A percentile compares a stretch with the other conserved stretches of the same genome.
These are phyloP conservation scores for Alternaria novae-zelandiae DNA, from an alignment of 2,329 filamentous ascomycete genomes.

Conservation along the genomic window DNA sequence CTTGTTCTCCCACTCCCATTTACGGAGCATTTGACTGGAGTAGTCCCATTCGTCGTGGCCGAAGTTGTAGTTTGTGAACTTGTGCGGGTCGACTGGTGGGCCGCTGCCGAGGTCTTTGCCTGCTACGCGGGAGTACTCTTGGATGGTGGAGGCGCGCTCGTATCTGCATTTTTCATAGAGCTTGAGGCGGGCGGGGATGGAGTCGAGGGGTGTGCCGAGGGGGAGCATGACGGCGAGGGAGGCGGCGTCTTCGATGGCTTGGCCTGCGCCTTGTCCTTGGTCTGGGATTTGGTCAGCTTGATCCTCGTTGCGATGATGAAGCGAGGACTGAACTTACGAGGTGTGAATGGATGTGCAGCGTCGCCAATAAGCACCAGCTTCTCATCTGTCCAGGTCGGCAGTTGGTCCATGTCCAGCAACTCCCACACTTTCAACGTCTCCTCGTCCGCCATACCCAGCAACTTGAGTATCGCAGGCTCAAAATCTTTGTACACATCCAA, in stretches of 20 bases:
- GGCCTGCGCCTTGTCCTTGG: slow-evolving; percentile 67
- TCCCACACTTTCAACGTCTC: slow-evolving; percentile 48
- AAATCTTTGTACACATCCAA: slow-evolving; percentile 51
- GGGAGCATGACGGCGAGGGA: slow-evolving; percentile 65
- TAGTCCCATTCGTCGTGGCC: slow-evolving; percentile 66
- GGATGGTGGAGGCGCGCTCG: slow-evolving; percentile 63
- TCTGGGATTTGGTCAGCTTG: slow-evolving; percentile 36
- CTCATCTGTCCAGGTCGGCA: slow-evolving; percentile 62
- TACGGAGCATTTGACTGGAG: slow-evolving; percentile 58
- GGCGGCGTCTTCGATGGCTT: slow-evolving; percentile 72
- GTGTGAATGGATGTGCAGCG: slow-evolving; percentile 72
- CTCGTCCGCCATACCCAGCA: slow-evolving; percentile 49
- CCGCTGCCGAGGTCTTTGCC: slow-evolving; percentile 56
- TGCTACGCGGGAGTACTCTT: slow-evolving; percentile 62
- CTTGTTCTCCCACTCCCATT: slow-evolving; percentile 57
- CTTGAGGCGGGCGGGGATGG: slow-evolving; percentile 62
- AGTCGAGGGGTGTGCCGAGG: slow-evolving; percentile 49
- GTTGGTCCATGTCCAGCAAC: slow-evolving; percentile 62
- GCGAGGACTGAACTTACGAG: slow-evolving; percentile 51
- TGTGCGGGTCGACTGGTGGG: slow-evolving; percentile 41
- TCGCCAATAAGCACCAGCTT: slow-evolving; percentile 68
- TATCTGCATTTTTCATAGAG: slow-evolving; percentile 66
- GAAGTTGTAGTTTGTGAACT: slow-evolving; percentile 60
- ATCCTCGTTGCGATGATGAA: neutral
- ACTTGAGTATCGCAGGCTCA: slow-evolving; percentile 41